These are phyloP conservation scores for Persicaria tinctoria DNA, from an alignment of 148 eudicot species.

Conservation along the genomic window DNA sequence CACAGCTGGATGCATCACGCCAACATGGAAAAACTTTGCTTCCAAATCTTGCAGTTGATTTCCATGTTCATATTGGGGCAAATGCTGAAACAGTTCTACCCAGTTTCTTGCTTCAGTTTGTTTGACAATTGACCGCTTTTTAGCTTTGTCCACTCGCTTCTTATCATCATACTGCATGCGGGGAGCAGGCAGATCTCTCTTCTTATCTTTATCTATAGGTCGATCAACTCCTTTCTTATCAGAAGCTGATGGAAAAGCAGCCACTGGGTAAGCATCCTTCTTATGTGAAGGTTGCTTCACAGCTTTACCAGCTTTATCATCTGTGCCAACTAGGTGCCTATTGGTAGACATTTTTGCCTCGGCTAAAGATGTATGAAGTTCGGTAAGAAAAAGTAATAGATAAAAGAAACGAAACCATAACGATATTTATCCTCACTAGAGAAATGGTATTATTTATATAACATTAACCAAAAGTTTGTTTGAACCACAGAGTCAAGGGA, in stretches of 20 bases:
- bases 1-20: slow-evolving; percentile 76
- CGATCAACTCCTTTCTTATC: slow-evolving; percentile 63
- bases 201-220: slow-evolving; percentile 63
- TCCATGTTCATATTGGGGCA: slow-evolving; percentile 90
- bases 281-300: slow-evolving; percentile 42
- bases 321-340: slow-evolving; percentile 19
- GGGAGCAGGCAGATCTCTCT: slow-evolving; percentile 70
- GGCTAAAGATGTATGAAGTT: slow-evolving; percentile 16
- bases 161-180: slow-evolving; percentile 91
- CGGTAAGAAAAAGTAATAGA: not conserved
- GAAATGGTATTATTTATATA: not conserved
- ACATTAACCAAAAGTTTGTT: not conserved
- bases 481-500: not conserved
- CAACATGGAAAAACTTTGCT: slow-evolving; percentile 58
- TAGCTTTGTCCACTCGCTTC: slow-evolving; percentile 76
- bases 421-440: not conserved
- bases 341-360: slow-evolving; percentile 21
- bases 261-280: slow-evolving; percentile 29
- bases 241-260: slow-evolving; percentile 38
- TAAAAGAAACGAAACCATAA: not conserved
- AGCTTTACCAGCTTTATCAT: slow-evolving; percentile 30
- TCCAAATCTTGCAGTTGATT: slow-evolving; percentile 61
- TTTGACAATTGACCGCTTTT: slow-evolving; percentile 61
- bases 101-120: slow-evolving; percentile 74
- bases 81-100: slow-evolving; percentile 78